Conservation (phyloP, 176 grass and related monocot genomes). For the Microstegium vimineum region DNA sequence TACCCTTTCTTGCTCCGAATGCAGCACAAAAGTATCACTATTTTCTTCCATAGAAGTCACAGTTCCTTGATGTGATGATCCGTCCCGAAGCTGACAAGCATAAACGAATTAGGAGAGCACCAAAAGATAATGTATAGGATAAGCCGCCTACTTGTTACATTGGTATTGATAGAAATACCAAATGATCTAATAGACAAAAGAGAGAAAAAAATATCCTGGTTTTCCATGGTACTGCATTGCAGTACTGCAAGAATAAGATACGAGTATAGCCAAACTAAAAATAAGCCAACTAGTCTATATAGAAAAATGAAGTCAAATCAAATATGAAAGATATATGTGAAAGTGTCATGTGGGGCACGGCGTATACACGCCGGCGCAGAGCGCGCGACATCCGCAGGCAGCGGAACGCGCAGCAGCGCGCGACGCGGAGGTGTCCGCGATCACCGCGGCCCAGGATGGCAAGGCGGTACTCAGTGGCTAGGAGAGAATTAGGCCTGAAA, state of each 20-base stretch:
- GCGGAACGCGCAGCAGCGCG: too few species aligned
- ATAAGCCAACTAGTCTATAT: neutral
- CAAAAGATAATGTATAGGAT: neutral
- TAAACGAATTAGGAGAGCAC: neutral
- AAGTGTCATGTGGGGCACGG: too few species aligned
- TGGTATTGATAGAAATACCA: neutral
- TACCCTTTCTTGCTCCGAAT: conserved; percentile 78
- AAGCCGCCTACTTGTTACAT: neutral
- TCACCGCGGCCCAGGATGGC: too few species aligned
- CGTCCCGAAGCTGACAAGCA: conserved; percentile 77
- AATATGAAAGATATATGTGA: neutral
- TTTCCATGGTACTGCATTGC: neutral
- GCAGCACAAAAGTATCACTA: conserved; percentile 70
- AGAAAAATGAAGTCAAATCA: neutral
- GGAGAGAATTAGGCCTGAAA: too few species aligned
- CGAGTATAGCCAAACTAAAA: neutral
- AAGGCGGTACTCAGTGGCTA: too few species aligned
- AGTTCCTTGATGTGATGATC: conserved; percentile 84
- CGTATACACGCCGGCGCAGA: too few species aligned
- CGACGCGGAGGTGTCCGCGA: too few species aligned
- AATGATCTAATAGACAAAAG: neutral
- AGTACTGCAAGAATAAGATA: neutral
- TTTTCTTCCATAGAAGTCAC: conserved; percentile 98
- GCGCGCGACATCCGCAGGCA: too few species aligned
- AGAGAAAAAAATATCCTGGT: neutral